A percentile compares a stretch with the other conserved stretches of the same genome.
These are phyloP conservation scores for Fusarium albidum DNA, from an alignment of 2,329 filamentous ascomycete genomes.

Conservation along the genomic window DNA sequence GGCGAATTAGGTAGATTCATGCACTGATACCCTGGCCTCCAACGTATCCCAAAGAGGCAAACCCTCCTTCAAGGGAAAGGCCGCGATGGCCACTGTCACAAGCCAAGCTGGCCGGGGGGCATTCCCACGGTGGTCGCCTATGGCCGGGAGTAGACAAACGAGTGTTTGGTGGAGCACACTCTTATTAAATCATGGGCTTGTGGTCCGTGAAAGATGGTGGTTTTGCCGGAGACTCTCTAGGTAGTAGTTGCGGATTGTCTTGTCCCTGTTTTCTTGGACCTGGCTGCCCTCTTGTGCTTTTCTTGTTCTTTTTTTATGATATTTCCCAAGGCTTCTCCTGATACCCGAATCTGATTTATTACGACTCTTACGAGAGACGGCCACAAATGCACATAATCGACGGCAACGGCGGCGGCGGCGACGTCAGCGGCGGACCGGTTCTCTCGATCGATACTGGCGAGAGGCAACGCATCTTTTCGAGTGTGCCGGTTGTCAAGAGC, in stretches of 20 bases:
- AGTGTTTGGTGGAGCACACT: conserved; percentile 7
- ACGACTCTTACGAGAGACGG: conserved; percentile 5
- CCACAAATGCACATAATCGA: conserved; percentile 36
- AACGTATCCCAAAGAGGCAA: conserved; percentile 10
- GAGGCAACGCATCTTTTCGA: conserved; percentile 7
- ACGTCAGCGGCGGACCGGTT: conserved; percentile 27
- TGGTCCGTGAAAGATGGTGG: conserved; percentile 3
- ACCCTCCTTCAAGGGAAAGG: conserved; percentile 4
- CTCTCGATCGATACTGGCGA: conserved; percentile 12
- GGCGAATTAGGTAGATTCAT: conserved; percentile 13
- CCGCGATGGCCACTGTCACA: conserved; percentile 13
- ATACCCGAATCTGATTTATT: not conserved
- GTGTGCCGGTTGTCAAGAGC: conserved; percentile 14
- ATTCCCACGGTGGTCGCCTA: conserved; percentile 4
- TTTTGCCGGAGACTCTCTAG: conserved; percentile 1
- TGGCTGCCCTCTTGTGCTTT: not conserved
- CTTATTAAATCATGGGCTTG: conserved; percentile 13
- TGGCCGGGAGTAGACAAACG: not conserved
- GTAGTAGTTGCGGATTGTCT: not conserved
- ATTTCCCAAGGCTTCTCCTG: not conserved
- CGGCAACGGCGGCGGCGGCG: conserved; percentile 32
- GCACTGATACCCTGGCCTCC: conserved; percentile 3
- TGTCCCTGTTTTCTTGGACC: not conserved
- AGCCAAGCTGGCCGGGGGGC: conserved; percentile 7
- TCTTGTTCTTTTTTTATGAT: not conserved